These are phyloP conservation scores for Kodamaea alishanica DNA, from an alignment of 1,139 yeast species.

Conservation along the genomic window DNA sequence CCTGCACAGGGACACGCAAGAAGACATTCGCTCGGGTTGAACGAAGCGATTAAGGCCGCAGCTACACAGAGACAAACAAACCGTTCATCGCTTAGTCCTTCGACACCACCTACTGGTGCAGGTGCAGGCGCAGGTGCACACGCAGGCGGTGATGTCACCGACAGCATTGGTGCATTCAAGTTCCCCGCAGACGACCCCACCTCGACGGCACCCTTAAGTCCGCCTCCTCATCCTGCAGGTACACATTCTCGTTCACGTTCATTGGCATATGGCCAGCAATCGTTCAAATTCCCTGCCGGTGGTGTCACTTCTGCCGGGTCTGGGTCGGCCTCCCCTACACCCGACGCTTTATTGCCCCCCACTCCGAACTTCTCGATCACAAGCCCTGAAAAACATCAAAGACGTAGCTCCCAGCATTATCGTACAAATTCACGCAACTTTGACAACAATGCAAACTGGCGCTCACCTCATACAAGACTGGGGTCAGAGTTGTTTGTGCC, in stretches of 20 bases:
- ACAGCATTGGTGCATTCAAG: conserved; percentile 29
- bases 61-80: conserved; percentile 71
- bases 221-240: conserved; percentile 17
- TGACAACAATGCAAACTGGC: conserved; percentile 59
- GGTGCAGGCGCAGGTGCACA: background rate
- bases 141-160: conserved; percentile 12
- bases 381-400: conserved; percentile 43
- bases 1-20: conserved; percentile 66
- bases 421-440: conserved; percentile 57
- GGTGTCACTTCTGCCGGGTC: conserved; percentile 17
- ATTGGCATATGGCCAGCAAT: conserved; percentile 44
- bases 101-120: conserved; percentile 18
- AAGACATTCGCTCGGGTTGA: conserved; percentile 87
- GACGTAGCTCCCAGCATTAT: conserved; percentile 49
- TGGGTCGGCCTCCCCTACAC: background rate
- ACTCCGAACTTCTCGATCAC: conserved; percentile 42
- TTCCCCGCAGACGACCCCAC: conserved; percentile 27
- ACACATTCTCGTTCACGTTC: conserved; percentile 34
- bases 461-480: conserved; percentile 19
- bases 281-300: conserved; percentile 43
- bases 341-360: conserved; percentile 37
- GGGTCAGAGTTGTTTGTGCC: conserved; percentile 38
- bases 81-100: conserved; percentile 36
- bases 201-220: conserved; percentile 11
- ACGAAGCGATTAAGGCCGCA: conserved; percentile 97